phyloP scores from a whole-genome alignment of 2,329 filamentous ascomycete species.

The Didymella lethalis region DNA sequence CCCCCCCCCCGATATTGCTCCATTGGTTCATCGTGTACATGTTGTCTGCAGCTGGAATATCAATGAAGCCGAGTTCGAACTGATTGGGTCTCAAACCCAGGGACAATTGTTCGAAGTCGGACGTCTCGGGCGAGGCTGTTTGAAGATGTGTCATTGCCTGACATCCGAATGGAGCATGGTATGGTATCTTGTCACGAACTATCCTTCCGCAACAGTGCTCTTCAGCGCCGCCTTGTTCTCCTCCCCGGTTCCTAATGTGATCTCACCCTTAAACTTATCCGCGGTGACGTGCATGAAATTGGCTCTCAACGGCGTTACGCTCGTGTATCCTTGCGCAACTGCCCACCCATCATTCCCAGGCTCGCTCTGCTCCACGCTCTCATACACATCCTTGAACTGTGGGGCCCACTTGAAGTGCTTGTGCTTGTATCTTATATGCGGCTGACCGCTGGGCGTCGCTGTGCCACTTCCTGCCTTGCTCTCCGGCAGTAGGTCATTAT shows the following conservation, averaged over 20 bases:
- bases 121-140: neutral
- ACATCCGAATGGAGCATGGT: no score
- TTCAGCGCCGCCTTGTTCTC: conserved; percentile 2
- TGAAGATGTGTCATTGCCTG: neutral
- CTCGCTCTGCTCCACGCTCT: conserved; percentile 79
- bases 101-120: no score
- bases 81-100: no score
- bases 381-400: conserved; percentile 83
- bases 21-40: no score
- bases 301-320: conserved; percentile 87
- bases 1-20: no score
- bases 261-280: conserved; percentile 42
- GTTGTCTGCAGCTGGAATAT: no score
- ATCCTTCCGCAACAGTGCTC: neutral
- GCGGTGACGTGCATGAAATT: conserved; percentile 78
- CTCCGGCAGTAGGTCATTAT: conserved; percentile 29
- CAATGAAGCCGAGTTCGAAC: no score
- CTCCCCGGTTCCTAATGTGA: conserved; percentile 31
- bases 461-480: conserved; percentile 38
- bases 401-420: conserved; percentile 97
- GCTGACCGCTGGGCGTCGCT: conserved; percentile 40
- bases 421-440: conserved; percentile 67
- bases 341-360: conserved; percentile 94
- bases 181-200: no score
- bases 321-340: conserved; percentile 86